Evolutionary conservation across 305 asterid genomes (phyloP), one percentile per base, ranked within the genome.

Genomic region (Fraxinus latifolia): DNA sequence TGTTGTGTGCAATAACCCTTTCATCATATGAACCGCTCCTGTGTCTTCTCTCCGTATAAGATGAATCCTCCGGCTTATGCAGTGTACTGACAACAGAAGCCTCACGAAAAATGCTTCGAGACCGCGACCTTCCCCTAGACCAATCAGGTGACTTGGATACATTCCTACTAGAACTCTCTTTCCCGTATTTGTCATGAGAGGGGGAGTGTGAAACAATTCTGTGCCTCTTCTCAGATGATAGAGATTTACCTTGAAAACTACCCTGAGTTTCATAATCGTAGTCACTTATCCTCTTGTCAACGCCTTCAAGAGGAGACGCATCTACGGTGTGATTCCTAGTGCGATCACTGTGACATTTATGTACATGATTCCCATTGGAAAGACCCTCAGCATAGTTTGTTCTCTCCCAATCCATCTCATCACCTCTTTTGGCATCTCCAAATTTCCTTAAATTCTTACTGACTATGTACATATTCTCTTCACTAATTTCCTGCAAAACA

Each of bases 101-200:
- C 81, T 89, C 97, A 4, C 77, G 87, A 70, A 79, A 83, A 83
- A 89, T 84, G 83, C 95, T 94, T 74, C 86, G 86, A 76, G 98
- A 94, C n/a, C 89, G 87, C 19, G 99, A 93, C 85, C 97, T 89
- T 84, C 89, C 89, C 86, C 93, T 85, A 67, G 91, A 78, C 80
- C 21, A 83, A 50, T 90, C 93, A 82, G 95, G 97, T 50, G 98
- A 92, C 85, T 85, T 89, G 39, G 87, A 84, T 76, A 80, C 29
- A 82, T 84, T 89, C 76, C 84, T 79, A 68, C 67, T 78, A 82
- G 86, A 84, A 77, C 84, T 85, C 82, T 83, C 92, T 53, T 88
- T 88, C 53, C 12, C 36, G 74, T 81, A 83, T 76, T 80, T 89
- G 17, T 86, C 89, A 68, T 80, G 87, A 29, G 90, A 85, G 65